A percentile compares a stretch with the other conserved stretches of the same genome.
Evolutionary conservation across 139 green algal genomes (phyloP).

Genomic region (Marvania coccoides): DNA sequence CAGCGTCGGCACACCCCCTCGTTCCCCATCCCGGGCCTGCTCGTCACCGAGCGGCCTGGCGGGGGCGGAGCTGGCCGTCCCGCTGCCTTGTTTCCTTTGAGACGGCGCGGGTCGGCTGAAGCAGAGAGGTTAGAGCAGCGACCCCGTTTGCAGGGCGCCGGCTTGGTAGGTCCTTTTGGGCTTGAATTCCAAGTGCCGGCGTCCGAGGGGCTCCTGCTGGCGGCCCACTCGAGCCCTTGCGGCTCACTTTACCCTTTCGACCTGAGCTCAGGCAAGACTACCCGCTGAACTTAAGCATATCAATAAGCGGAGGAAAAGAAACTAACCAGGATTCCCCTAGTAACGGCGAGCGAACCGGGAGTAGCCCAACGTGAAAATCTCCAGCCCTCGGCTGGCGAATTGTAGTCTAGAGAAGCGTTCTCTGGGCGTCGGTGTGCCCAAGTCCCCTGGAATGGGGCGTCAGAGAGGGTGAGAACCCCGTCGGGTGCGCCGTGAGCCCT

Average conservation of each 20-base stretch:
- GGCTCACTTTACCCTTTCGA: conserved; percentile 53
- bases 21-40: conserved; percentile 11
- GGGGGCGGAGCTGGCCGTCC: conserved; percentile 40
- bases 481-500: conserved; percentile 45
- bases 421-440: conserved; percentile 48
- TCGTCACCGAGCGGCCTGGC: too few species aligned
- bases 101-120: conserved; percentile 12
- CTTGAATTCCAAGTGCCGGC: conserved; percentile 9
- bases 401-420: conserved; percentile 81
- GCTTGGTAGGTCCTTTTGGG: conserved; percentile 37
- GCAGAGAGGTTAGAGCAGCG: conserved; percentile 36
- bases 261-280: conserved; percentile 85
- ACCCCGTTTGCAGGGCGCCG: conserved; percentile 30
- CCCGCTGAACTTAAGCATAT: conserved; percentile 94
- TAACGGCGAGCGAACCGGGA: conserved; percentile 78
- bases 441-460: conserved; percentile 71
- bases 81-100: conserved; percentile 1
- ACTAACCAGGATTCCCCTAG: conserved; percentile 90
- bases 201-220: conserved; percentile 17
- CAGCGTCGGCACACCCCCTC: conserved; percentile 67
- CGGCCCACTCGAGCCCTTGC: neutral
- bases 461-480: conserved; percentile 84
- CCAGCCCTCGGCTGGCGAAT: conserved; percentile 57
- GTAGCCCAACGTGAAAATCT: conserved; percentile 66
- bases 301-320: conserved; percentile 94